Base-by-base conservation (phyloP, 805 yeast genomes). In the Candida xiaguanensis region DNA sequence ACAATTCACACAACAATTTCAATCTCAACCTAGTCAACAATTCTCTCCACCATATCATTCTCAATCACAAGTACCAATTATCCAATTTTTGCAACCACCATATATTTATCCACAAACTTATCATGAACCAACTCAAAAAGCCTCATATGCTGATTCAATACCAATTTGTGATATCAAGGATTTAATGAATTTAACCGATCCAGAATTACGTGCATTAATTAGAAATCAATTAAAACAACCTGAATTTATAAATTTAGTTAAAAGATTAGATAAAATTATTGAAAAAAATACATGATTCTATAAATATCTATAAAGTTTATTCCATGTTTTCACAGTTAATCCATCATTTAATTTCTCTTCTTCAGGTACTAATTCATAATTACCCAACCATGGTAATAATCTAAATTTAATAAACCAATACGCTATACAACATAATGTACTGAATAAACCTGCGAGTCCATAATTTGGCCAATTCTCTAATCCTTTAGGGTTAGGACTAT, bases 321-420 rank as follows among this genome's bases (percentile, higher is more conserved):
- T 61, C 89, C 89, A 82, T 45, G 60, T 56, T 45, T 77, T 79
- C 1, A 80, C 65, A 4, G 63, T 63, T 37, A 82, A 56, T 0
- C 89, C 89, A 55, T 82, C 89, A 2, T 70, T 66, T 36, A 77
- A 59, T 16, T 52, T 58, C 4, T 59, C 49, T 2, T 65, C 67
- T 35, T 62, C 70, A 8, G 67, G 65, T 5, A 61, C 58, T 19
- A 82, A 52, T 4, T 56, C 56, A 48, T 82, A 82, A 0, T 62
- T 59, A 5, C 72, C 67, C 1, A 67, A 8, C 44, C 58, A 47
- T 1, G 88, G 86, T 16, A 73, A 49, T 0, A 73, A 14, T 13
- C 52, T 57, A 50, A 82, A 84, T 60, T 63, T 71, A 11, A 72
- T 29, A 1, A 58, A 54, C 90, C 90, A 84, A 50, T 73, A 81